Percentiles rank a stretch among this genome's conserved stretches.
phyloP scores from a whole-genome alignment of 371 early-diverging fungal species.

The Apophysomyces ossiformis region DNA sequence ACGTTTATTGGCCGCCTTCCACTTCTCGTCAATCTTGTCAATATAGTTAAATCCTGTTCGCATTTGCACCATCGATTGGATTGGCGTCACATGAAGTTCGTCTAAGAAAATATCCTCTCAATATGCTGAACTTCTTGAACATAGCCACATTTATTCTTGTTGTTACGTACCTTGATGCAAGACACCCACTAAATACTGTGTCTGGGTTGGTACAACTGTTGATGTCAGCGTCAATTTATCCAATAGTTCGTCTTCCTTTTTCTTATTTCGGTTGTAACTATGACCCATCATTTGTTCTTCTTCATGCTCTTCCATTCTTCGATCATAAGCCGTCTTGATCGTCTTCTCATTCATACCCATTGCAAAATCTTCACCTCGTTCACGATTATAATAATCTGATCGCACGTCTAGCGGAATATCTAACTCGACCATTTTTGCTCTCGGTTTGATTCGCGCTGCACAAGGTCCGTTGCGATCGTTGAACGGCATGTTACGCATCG shows the following conservation, averaged over 20 bases:
- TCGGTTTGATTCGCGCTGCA: slow-evolving; percentile 84
- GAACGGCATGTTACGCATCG: slow-evolving; percentile 68
- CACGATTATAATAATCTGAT: slow-evolving; percentile 71
- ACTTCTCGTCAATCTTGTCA: slow-evolving; percentile 88
- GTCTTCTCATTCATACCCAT: slow-evolving; percentile 76
- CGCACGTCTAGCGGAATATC: slow-evolving; percentile 83
- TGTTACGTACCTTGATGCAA: slow-evolving; percentile 64
- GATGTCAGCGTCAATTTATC: slow-evolving; percentile 82
- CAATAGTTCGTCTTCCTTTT: slow-evolving; percentile 60
- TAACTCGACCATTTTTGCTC: slow-evolving; percentile 81
- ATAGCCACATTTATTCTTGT: neutral
- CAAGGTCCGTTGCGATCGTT: slow-evolving; percentile 46
- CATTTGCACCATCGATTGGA: slow-evolving; percentile 76
- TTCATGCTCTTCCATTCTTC: slow-evolving; percentile 54
- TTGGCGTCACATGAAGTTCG: slow-evolving; percentile 83
- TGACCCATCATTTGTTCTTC: slow-evolving; percentile 43
- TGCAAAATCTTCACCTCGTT: slow-evolving; percentile 81
- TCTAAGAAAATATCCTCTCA: slow-evolving; percentile 37
- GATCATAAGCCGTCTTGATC: slow-evolving; percentile 71
- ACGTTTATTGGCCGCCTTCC: slow-evolving; percentile 71
- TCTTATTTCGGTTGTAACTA: slow-evolving; percentile 25
- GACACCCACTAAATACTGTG: slow-evolving; percentile 82
- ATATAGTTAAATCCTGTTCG: slow-evolving; percentile 86
- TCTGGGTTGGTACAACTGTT: slow-evolving; percentile 73
- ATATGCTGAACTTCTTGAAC: neutral